Evolutionary conservation across 2,329 filamentous ascomycete species (phyloP).

Genomic region (Apiospora malaysiana): DNA sequence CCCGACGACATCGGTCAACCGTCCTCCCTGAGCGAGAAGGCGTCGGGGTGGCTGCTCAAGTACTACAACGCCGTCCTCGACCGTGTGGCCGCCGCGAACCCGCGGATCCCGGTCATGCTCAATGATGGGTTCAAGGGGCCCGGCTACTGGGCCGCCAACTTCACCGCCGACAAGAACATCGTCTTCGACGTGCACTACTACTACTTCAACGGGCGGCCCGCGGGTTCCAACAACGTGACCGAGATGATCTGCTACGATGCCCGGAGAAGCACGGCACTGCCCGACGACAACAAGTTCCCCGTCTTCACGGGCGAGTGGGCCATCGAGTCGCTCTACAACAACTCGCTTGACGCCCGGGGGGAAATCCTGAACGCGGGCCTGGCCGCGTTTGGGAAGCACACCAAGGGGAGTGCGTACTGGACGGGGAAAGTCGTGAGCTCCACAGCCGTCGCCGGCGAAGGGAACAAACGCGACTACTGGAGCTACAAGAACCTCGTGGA

Average conservation of each 20-base stretch:
- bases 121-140: slow-evolving; percentile 13
- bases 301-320: slow-evolving; percentile 11
- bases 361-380: not conserved
- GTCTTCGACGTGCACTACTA: slow-evolving; percentile 20
- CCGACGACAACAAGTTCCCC: not conserved
- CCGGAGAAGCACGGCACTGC: not conserved
- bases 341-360: slow-evolving; percentile 8
- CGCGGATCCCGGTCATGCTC: slow-evolving; percentile 14
- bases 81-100: not conserved
- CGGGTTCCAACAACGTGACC: slow-evolving; percentile 13
- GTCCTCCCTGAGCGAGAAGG: not conserved
- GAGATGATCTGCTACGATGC: slow-evolving; percentile 13
- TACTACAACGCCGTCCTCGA: slow-evolving; percentile 7
- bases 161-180: not conserved
- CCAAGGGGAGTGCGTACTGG: slow-evolving; percentile 15
- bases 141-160: not conserved
- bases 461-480: slow-evolving; percentile 1
- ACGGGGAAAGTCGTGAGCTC: slow-evolving; percentile 8
- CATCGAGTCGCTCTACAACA: slow-evolving; percentile 12
- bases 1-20: not conserved
- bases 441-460: not conserved
- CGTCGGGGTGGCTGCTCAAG: not conserved
- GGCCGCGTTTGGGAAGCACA: slow-evolving; percentile 13
- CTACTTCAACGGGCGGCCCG: slow-evolving; percentile 16
- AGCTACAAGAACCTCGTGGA: slow-evolving; percentile 5